phyloP scores from a whole-genome alignment of 1,284 basidiomycete genomes.

The Austroboletus niveus region DNA sequence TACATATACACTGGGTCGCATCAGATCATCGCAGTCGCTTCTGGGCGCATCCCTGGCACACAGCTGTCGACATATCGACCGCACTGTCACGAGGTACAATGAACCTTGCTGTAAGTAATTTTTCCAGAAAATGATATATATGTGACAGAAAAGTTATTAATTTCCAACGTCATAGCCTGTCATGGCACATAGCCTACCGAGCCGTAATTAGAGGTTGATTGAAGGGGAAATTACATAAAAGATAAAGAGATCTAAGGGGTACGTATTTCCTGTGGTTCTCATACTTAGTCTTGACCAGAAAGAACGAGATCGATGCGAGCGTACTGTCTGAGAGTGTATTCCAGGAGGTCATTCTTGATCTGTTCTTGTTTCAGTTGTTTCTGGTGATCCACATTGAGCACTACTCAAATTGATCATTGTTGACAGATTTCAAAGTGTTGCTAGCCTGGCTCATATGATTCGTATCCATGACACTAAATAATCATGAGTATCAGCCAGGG shows the following conservation, averaged over 20 bases:
- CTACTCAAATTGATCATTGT: too few species aligned
- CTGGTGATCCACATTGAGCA: too few species aligned
- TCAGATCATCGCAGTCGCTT: too few species aligned
- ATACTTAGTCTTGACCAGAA: neutral
- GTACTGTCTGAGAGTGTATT: too few species aligned
- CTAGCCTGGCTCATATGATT: too few species aligned
- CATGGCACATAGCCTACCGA: too few species aligned
- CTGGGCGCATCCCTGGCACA: neutral
- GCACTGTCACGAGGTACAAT: neutral
- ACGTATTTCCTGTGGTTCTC: neutral
- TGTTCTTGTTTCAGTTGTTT: too few species aligned
- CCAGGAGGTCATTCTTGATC: too few species aligned
- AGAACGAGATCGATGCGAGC: neutral
- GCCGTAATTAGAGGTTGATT: too few species aligned
- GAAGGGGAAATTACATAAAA: neutral
- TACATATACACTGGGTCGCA: neutral
- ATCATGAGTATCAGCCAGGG: neutral
- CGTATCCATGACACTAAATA: too few species aligned
- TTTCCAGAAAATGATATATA: neutral
- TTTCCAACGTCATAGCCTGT: slow-evolving; percentile 6
- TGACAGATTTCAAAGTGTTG: too few species aligned
- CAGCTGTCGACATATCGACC: slow-evolving; percentile 6
- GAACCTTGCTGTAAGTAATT: slow-evolving; percentile 1
- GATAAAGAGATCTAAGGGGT: neutral
- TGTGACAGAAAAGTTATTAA: neutral